A percentile compares a stretch with the other conserved stretches of the same genome.
Evolutionary conservation across 331 rosid genomes (phyloP).

Genomic region (Acacia concinna): DNA sequence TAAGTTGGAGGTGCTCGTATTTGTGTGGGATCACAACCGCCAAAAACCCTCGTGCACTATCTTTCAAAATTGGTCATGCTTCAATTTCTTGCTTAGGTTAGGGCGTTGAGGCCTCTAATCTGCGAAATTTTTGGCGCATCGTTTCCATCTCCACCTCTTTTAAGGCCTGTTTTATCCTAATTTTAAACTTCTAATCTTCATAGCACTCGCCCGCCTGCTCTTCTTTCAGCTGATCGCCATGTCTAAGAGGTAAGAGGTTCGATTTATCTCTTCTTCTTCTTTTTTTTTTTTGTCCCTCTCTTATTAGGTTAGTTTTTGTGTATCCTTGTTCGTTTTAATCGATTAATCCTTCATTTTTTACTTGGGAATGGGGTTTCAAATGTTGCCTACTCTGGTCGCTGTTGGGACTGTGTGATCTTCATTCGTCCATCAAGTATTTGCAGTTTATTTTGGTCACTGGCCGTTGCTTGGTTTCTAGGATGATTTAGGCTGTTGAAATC

Average conservation of each 20-base stretch:
- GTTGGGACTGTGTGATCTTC: background rate
- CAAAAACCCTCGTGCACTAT: background rate
- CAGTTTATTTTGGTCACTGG: background rate
- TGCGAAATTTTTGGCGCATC: background rate
- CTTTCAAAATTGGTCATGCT: slow-evolving; percentile 7
- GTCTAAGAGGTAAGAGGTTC: slow-evolving; percentile 77
- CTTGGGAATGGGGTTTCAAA: background rate
- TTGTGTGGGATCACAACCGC: background rate
- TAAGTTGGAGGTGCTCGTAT: background rate
- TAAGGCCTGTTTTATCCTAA: background rate
- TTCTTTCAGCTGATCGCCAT: slow-evolving; percentile 41
- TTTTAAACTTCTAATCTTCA: background rate
- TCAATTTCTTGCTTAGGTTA: background rate
- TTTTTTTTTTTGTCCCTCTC: background rate
- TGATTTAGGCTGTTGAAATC: background rate
- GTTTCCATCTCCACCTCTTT: background rate
- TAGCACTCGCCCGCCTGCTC: background rate
- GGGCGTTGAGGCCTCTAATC: background rate
- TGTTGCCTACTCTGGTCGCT: background rate
- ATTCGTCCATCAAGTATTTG: background rate
- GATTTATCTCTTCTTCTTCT: background rate
- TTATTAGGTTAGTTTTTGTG: background rate
- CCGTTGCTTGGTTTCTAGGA: background rate
- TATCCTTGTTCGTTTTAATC: background rate
- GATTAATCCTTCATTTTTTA: background rate